These are phyloP conservation scores for Prunus kanzakura DNA, from an alignment of 306 rosid genomes.

Conservation along the genomic window DNA sequence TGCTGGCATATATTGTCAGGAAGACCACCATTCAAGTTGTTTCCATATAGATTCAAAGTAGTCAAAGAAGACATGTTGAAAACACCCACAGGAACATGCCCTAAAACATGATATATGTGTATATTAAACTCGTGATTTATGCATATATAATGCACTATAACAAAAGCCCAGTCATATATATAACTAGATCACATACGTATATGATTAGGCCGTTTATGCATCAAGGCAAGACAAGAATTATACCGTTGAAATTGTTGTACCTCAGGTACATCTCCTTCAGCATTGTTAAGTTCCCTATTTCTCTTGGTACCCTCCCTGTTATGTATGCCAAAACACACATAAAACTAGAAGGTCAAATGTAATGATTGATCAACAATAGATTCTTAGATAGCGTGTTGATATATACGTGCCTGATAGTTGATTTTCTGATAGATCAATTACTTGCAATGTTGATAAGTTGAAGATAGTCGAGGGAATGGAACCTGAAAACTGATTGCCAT, in stretches of 20 bases:
- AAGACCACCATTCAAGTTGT: neutral
- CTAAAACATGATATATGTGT: neutral
- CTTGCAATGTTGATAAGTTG: slow-evolving; percentile 15
- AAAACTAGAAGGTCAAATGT: too few species aligned
- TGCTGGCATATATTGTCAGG: slow-evolving; percentile 4
- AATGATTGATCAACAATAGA: neutral
- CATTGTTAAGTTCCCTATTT: slow-evolving; percentile 10
- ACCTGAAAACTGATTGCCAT: slow-evolving; percentile 1
- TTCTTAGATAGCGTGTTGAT: neutral
- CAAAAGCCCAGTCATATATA: too few species aligned
- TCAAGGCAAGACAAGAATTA: too few species aligned
- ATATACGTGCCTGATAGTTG: slow-evolving; percentile 11
- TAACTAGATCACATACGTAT: too few species aligned
- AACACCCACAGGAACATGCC: neutral
- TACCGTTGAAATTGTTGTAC: slow-evolving; percentile 8
- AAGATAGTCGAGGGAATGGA: neutral
- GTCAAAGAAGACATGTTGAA: slow-evolving; percentile 18
- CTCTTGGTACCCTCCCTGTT: slow-evolving; percentile 34
- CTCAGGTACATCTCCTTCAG: neutral
- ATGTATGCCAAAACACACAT: too few species aligned
- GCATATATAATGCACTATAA: too few species aligned
- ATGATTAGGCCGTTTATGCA: too few species aligned
- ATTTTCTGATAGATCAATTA: slow-evolving; percentile 3
- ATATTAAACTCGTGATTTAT: neutral
- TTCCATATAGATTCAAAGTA: neutral